Evolutionary conservation across 1,139 yeast genomes (phyloP).

Genomic region (Debaryomyces udenii): DNA sequence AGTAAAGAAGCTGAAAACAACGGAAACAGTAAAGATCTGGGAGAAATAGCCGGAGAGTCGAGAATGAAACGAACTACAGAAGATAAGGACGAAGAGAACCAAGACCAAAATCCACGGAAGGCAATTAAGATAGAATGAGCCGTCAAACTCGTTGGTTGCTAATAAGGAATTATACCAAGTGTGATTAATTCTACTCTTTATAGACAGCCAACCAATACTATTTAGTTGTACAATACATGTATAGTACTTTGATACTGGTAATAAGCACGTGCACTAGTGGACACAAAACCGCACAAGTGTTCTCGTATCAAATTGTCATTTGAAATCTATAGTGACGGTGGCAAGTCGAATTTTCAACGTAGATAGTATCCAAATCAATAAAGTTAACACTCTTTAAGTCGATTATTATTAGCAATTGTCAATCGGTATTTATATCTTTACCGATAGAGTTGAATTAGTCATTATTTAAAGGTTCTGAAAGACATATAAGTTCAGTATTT

Average conservation of each 20-base stretch:
- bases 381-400: neutral
- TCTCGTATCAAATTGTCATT: slow-evolving; percentile 2
- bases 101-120: slow-evolving; percentile 11
- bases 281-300: slow-evolving; percentile 4
- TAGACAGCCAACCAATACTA: neutral
- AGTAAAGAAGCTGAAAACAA: neutral
- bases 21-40: too few species aligned
- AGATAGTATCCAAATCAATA: slow-evolving; percentile 1
- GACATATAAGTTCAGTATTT: neutral
- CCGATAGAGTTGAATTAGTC: neutral
- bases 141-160: too few species aligned
- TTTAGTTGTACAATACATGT: neutral
- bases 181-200: neutral
- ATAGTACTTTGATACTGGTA: neutral
- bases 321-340: slow-evolving; percentile 6
- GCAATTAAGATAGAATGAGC: slow-evolving; percentile 13
- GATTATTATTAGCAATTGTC: too few species aligned
- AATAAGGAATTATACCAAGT: too few species aligned
- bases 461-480: slow-evolving; percentile 1
- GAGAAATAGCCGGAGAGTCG: neutral
- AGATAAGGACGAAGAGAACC: slow-evolving; percentile 2
- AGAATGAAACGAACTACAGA: slow-evolving; percentile 6
- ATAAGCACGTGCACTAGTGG: neutral
- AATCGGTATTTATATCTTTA: too few species aligned
- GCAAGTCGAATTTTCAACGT: slow-evolving; percentile 5